Base-by-base conservation (phyloP, 2,329 filamentous ascomycete genomes). In the Atkinsonella texensis region DNA sequence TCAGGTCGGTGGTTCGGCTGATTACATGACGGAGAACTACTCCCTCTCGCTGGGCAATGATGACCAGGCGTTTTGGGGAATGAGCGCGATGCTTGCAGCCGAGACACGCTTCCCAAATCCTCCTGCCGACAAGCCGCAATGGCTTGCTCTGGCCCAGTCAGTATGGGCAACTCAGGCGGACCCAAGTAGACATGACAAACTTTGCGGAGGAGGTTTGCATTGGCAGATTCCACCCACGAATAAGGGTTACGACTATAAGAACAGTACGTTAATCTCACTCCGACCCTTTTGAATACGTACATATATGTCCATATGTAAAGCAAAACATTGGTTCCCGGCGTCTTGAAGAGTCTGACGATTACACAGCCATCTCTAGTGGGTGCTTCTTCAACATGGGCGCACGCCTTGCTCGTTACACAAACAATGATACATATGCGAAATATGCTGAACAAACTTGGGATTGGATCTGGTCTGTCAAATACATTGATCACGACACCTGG, bases 141-240 rank as follows among this genome's bases (percentile, higher is more conserved):
- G 75, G 69, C 66, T 79, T 11, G 70, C 76, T 13, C 71, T 84
- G 9, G 80, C 77, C 1, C 74, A 81, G 59, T 76, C 74, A 31
- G 78, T 85, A n/a, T 89, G 79, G 59, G 80, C 81, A 56, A 73
- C 73, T 1, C 69, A 73, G 46, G 77, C 74, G 1, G 60, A 60
- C 11, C 65, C 70, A 1, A 73, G 79, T 44, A 83, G 83, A 71
- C 80, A 86, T 59, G 72, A 72, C 7, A 65, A 70, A 1, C 64
- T 64, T 0, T 72, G 71, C 13, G 80, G 80, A 53, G 75, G 74
- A 46, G 86, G 85, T 17, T 65, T 89, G 56, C 75, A 84, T 57
- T 88, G 84, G 84, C 86, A 90, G 69, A 84, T 90, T 53, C 86
- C 81, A 57, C 71, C 76, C 4, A 81, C 83, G 58, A 88, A 89